Percentiles rank a stretch among this genome's conserved stretches.
Evolutionary conservation across 2,329 filamentous ascomycete species (phyloP).

Genomic region (Sporothrix pseudoabietina): DNA sequence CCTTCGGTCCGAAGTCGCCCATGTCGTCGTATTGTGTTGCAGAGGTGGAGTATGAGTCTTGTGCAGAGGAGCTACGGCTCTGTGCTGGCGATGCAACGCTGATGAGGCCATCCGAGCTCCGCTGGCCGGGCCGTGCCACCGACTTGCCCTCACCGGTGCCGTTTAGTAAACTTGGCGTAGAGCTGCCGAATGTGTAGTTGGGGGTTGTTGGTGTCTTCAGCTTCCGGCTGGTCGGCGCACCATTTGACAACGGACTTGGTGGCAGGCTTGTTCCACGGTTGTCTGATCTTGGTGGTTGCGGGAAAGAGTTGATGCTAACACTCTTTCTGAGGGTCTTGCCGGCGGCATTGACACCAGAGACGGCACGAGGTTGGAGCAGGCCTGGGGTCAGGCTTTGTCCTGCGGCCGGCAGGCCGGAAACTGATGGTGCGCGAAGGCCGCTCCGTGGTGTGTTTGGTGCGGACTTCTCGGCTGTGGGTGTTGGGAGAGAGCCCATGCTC

Average conservation of each 20-base stretch:
- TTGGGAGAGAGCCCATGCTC: conserved; percentile 55
- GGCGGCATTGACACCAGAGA: conserved; percentile 58
- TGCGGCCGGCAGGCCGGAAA: conserved; percentile 39
- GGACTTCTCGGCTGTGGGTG: conserved; percentile 54
- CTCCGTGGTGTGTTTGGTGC: conserved; percentile 55
- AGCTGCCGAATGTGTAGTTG: conserved; percentile 52
- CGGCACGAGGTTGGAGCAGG: conserved; percentile 59
- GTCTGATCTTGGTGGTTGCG: conserved; percentile 76
- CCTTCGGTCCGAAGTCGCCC: conserved; percentile 54
- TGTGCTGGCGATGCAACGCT: conserved; percentile 81
- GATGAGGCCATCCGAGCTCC: conserved; percentile 73
- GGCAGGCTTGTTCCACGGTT: conserved; percentile 62
- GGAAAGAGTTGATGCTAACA: conserved; percentile 92
- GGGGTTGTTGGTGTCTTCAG: conserved; percentile 59
- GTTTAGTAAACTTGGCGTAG: conserved; percentile 75
- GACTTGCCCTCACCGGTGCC: conserved; percentile 76
- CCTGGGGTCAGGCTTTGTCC: conserved; percentile 56
- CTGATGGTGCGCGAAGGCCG: conserved; percentile 34
- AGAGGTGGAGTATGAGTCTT: conserved; percentile 89
- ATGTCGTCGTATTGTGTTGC: conserved; percentile 85
- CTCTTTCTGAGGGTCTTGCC: conserved; percentile 79
- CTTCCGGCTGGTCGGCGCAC: conserved; percentile 54
- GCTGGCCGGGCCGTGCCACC: conserved; percentile 62
- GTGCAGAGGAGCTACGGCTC: conserved; percentile 87
- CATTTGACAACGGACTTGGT: conserved; percentile 60